Percentiles rank a stretch among this genome's conserved stretches.
These are phyloP conservation scores for Candida gorgasii DNA, from an alignment of 805 yeast species.

Conservation along the genomic window DNA sequence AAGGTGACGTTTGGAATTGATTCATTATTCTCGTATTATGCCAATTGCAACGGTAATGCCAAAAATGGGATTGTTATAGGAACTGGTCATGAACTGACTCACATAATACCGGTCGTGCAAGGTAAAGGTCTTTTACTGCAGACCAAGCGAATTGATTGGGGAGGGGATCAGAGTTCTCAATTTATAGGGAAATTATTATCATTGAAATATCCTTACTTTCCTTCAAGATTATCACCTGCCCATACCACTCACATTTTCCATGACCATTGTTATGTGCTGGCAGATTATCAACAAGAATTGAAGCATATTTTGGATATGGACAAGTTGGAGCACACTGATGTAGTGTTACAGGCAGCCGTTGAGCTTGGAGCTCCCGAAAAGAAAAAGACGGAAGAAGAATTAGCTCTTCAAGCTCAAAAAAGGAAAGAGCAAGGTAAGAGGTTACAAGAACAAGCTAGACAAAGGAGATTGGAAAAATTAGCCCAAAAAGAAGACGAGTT, in stretches of 20 bases:
- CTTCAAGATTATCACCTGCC: slow-evolving; percentile 61
- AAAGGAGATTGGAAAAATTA: slow-evolving; percentile 75
- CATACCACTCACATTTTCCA: slow-evolving; percentile 71
- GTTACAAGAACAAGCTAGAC: slow-evolving; percentile 90
- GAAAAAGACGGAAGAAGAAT: slow-evolving; percentile 82
- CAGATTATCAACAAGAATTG: slow-evolving; percentile 66
- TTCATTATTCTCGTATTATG: slow-evolving; percentile 72
- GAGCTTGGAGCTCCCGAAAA: slow-evolving; percentile 60
- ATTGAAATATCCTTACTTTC: slow-evolving; percentile 90
- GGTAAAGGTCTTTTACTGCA: slow-evolving; percentile 66
- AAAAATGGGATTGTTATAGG: slow-evolving; percentile 71
- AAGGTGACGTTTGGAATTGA: slow-evolving; percentile 81
- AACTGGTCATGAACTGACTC: slow-evolving; percentile 80
- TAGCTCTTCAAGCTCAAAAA: slow-evolving; percentile 72
- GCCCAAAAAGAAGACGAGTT: slow-evolving; percentile 79
- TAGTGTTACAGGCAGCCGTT: slow-evolving; percentile 78
- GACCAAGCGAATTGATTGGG: slow-evolving; percentile 86
- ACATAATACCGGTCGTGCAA: slow-evolving; percentile 76
- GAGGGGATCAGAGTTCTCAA: slow-evolving; percentile 73
- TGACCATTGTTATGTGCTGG: slow-evolving; percentile 77
- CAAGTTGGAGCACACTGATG: slow-evolving; percentile 64
- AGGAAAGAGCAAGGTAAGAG: slow-evolving; percentile 83
- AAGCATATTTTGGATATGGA: slow-evolving; percentile 58
- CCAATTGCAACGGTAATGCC: slow-evolving; percentile 47
- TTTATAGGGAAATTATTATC: slow-evolving; percentile 64